These are phyloP conservation scores for Thraustotheca clavata DNA, from an alignment of 352 stramenopile species.

Conservation along the genomic window DNA sequence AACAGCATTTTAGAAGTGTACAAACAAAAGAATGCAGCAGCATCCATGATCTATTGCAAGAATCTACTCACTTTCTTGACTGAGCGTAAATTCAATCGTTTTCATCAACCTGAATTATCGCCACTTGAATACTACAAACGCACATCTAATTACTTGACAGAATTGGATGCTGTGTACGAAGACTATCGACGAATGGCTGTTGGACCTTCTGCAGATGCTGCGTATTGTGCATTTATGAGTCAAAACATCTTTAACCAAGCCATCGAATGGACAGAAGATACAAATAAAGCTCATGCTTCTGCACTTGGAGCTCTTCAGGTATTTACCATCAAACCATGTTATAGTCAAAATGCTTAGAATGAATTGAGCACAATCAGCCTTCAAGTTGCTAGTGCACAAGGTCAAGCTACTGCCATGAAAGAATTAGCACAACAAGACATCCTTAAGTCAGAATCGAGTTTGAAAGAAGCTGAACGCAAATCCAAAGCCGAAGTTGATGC, in stretches of 20 bases:
- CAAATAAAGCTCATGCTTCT: constrained; percentile 63
- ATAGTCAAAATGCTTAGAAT: constrained; percentile 28
- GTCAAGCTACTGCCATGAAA: constrained; percentile 73
- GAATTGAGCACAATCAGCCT: constrained; percentile 76
- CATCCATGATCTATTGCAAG: constrained; percentile 76
- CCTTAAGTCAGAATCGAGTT: constrained; percentile 63
- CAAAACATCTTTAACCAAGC: constrained; percentile 59
- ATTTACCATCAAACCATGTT: neutral
- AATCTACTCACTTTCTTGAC: constrained; percentile 45
- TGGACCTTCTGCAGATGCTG: constrained; percentile 64
- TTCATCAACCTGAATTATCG: neutral
- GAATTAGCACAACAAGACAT: constrained; percentile 67
- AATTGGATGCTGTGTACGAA: constrained; percentile 46
- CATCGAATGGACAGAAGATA: constrained; percentile 68
- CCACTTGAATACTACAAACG: constrained; percentile 15
- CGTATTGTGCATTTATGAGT: constrained; percentile 79
- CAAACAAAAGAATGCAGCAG: constrained; percentile 65
- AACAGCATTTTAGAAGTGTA: constrained; percentile 39
- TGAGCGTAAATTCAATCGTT: constrained; percentile 6
- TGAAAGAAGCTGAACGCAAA: constrained; percentile 69
- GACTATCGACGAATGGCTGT: constrained; percentile 53
- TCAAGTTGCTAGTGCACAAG: constrained; percentile 69
- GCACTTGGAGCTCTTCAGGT: constrained; percentile 53
- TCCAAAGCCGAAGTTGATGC: constrained; percentile 48
- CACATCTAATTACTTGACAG: constrained; percentile 34